Evolutionary conservation across 2,329 filamentous ascomycete species (phyloP).

Genomic region (Alternaria sp.): DNA sequence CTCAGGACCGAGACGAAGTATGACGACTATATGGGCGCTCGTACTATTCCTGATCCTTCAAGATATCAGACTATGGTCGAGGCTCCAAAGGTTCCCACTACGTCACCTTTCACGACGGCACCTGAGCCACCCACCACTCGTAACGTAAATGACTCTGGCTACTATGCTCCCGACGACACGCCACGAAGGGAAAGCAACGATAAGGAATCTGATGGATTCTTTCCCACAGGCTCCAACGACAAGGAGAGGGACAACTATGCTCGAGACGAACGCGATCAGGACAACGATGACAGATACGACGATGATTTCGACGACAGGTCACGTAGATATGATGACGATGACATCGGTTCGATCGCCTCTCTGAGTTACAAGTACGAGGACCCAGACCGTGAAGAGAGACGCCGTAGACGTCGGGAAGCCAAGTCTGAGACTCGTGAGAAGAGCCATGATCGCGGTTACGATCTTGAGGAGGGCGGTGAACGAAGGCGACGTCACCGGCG

Average conservation of each 20-base stretch:
- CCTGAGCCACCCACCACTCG: constrained; percentile 25
- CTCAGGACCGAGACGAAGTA: constrained; percentile 55
- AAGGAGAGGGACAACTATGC: constrained; percentile 33
- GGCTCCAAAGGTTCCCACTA: constrained; percentile 24
- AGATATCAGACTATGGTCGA: constrained; percentile 27
- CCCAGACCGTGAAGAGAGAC: constrained; percentile 42
- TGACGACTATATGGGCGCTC: constrained; percentile 52
- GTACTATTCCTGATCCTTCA: constrained; percentile 9
- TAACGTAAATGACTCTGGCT: constrained; percentile 42
- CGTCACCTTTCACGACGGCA: constrained; percentile 22
- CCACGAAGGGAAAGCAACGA: constrained; percentile 26
- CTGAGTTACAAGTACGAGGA: constrained; percentile 39
- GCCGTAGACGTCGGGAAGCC: constrained; percentile 33
- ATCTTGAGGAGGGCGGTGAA: constrained; percentile 41
- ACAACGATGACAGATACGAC: constrained; percentile 19
- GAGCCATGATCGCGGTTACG: constrained; percentile 48
- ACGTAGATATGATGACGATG: constrained; percentile 27
- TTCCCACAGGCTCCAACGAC: constrained; percentile 45
- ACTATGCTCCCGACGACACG: constrained; percentile 44
- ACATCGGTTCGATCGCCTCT: constrained; percentile 34
- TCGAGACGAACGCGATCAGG: constrained; percentile 23
- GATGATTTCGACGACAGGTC: constrained; percentile 21
- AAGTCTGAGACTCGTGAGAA: constrained; percentile 38
- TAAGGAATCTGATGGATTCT: constrained; percentile 47
- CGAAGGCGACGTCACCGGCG: constrained; percentile 47